These are phyloP conservation scores for Albifimbria verrucaria DNA, from an alignment of 2,329 filamentous ascomycete species.

Conservation along the genomic window DNA sequence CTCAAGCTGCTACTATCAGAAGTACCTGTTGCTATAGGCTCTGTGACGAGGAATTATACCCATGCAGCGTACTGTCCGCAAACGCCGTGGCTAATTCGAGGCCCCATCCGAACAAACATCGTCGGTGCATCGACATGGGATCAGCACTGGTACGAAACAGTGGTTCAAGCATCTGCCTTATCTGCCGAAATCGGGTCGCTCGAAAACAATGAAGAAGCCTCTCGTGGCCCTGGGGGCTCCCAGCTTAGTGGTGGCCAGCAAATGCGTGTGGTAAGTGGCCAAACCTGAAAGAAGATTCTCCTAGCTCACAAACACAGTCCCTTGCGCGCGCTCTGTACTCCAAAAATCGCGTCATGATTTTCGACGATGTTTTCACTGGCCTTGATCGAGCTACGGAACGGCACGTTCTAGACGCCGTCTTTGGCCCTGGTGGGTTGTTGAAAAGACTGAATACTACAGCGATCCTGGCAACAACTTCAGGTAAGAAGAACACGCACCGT, in stretches of 20 bases:
- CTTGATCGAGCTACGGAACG: conserved; percentile 34
- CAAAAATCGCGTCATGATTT: conserved; percentile 18
- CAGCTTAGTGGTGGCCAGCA: conserved; percentile 23
- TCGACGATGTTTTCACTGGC: conserved; percentile 31
- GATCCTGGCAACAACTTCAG: conserved; percentile 23
- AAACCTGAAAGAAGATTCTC: neutral
- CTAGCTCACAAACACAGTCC: conserved; percentile 8
- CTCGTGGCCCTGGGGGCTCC: conserved; percentile 17
- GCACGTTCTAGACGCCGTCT: conserved; percentile 31
- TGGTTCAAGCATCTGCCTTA: conserved; percentile 15
- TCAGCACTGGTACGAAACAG: conserved; percentile 15
- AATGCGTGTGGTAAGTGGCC: conserved; percentile 17
- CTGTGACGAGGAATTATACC: conserved; percentile 5
- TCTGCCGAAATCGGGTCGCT: conserved; percentile 14
- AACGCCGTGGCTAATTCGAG: conserved; percentile 19
- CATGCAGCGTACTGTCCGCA: conserved; percentile 19
- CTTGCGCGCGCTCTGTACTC: conserved; percentile 22
- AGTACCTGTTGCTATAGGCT: conserved; percentile 11
- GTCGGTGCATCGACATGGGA: conserved; percentile 14
- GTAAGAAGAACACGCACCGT: conserved; percentile 5
- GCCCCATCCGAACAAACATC: conserved; percentile 21
- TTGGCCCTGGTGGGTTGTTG: conserved; percentile 28
- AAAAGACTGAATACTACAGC: conserved; percentile 16
- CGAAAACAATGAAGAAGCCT: conserved; percentile 17
- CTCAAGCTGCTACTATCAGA: conserved; percentile 18